Evolutionary conservation across 2,329 filamentous ascomycete genomes (phyloP).

Genomic region (Leptoxyphium fumago): DNA sequence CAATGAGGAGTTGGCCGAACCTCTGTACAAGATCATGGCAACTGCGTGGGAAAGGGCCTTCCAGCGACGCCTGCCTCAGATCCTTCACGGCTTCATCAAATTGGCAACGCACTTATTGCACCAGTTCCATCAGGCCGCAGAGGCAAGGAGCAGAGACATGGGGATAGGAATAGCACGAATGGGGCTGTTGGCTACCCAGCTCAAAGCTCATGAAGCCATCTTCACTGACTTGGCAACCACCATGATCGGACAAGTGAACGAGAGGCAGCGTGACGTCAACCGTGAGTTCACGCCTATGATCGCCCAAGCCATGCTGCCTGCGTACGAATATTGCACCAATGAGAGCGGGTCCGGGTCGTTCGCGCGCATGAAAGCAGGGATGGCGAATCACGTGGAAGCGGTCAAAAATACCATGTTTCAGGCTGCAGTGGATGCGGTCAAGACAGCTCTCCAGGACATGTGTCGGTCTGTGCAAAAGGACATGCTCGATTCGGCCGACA

Average conservation of each 20-base stretch:
- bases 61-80: constrained; percentile 25
- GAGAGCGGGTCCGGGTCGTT: constrained; percentile 35
- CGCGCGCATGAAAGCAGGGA: constrained; percentile 37
- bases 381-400: constrained; percentile 31
- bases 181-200: neutral
- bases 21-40: constrained; percentile 26
- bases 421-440: constrained; percentile 28
- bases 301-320: constrained; percentile 27
- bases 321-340: constrained; percentile 31
- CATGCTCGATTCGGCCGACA: constrained; percentile 31
- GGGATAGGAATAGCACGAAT: no score
- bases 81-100: constrained; percentile 23
- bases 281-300: constrained; percentile 40
- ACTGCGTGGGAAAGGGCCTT: constrained; percentile 29
- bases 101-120: constrained; percentile 20
- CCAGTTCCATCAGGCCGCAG: constrained; percentile 29
- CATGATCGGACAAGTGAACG: constrained; percentile 26
- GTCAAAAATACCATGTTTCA: constrained; percentile 36
- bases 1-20: constrained; percentile 24
- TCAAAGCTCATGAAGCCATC: neutral
- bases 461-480: constrained; percentile 27
- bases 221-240: constrained; percentile 22
- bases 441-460: constrained; percentile 26
- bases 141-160: constrained; percentile 10
- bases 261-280: constrained; percentile 37